Evolutionary conservation across 352 stramenopile genomes (phyloP).

Genomic region (Phytophthora vignae): DNA sequence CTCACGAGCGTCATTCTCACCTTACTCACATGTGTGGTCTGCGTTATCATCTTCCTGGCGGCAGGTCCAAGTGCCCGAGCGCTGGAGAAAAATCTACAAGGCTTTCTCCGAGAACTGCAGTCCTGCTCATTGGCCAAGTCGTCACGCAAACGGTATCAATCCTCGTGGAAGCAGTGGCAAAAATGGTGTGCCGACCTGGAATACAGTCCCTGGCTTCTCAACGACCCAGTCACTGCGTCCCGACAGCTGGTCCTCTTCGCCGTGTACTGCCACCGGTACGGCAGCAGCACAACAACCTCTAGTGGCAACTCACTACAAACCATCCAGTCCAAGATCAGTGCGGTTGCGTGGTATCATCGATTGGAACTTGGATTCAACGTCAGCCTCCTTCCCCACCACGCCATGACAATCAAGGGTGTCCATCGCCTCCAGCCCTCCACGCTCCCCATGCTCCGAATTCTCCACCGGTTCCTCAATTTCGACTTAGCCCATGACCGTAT

Average conservation of each 20-base stretch:
- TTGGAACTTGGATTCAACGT: constrained; percentile 25
- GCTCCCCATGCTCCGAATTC: constrained; percentile 18
- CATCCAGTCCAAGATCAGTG: constrained; percentile 43
- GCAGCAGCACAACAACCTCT: background rate
- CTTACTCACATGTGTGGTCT: constrained; percentile 15
- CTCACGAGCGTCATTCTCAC: constrained; percentile 1
- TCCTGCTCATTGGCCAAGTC: constrained; percentile 17
- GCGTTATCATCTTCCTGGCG: constrained; percentile 12
- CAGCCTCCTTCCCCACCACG: constrained; percentile 25
- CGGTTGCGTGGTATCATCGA: constrained; percentile 39
- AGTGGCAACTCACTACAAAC: constrained; percentile 33
- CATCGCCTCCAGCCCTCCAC: constrained; percentile 26
- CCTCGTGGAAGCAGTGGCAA: constrained; percentile 12
- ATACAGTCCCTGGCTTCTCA: constrained; percentile 11
- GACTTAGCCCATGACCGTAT: constrained; percentile 41
- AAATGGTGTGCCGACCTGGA: constrained; percentile 7
- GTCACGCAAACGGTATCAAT: constrained; percentile 1
- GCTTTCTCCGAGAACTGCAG: constrained; percentile 20
- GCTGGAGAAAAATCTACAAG: constrained; percentile 21
- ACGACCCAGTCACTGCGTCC: background rate
- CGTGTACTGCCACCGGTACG: constrained; percentile 24
- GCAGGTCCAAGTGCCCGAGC: constrained; percentile 19
- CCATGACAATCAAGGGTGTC: constrained; percentile 36
- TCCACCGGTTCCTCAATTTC: constrained; percentile 7
- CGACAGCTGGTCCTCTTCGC: constrained; percentile 16